phyloP scores from a whole-genome alignment of 306 rosid species.

The Heteromeles arbutifolia region DNA sequence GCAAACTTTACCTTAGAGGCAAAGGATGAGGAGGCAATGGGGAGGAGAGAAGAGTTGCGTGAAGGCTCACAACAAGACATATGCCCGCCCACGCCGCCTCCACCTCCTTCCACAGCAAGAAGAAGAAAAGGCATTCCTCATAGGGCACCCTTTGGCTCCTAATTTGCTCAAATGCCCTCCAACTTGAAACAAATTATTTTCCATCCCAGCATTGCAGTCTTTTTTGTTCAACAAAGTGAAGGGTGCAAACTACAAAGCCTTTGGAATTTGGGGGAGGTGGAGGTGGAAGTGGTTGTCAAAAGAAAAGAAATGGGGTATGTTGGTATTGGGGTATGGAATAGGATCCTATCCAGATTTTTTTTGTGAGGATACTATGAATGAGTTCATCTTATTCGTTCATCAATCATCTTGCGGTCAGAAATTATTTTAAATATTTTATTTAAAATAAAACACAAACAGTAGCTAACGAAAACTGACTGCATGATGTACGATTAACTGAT shows the following conservation, averaged over 20 bases:
- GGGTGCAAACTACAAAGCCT: not conserved
- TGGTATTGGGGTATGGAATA: slow-evolving; percentile 29
- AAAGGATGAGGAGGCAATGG: slow-evolving; percentile 36
- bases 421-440: too few relatives aligned
- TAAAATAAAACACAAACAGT: too few relatives aligned
- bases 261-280: not conserved
- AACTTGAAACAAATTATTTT: not conserved
- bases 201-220: not conserved
- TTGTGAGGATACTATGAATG: too few relatives aligned
- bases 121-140: slow-evolving; percentile 98
- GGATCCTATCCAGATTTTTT: slow-evolving; percentile 3
- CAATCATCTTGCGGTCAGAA: too few relatives aligned
- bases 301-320: slow-evolving; percentile 21
- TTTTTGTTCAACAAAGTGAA: slow-evolving; percentile 25
- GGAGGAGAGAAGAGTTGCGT: slow-evolving; percentile 53
- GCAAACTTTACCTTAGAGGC: slow-evolving; percentile 57
- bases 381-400: too few relatives aligned
- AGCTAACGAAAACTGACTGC: rapidly evolving
- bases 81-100: slow-evolving; percentile 65
- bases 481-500: too few relatives aligned
- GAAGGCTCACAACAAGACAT: slow-evolving; percentile 75
- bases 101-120: slow-evolving; percentile 70
- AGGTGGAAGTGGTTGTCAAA: slow-evolving; percentile 1
- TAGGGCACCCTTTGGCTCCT: slow-evolving; percentile 85
- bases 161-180: slow-evolving; percentile 8